Conservation (phyloP, 805 yeast species). For the Metschnikowia vanudenii region DNA sequence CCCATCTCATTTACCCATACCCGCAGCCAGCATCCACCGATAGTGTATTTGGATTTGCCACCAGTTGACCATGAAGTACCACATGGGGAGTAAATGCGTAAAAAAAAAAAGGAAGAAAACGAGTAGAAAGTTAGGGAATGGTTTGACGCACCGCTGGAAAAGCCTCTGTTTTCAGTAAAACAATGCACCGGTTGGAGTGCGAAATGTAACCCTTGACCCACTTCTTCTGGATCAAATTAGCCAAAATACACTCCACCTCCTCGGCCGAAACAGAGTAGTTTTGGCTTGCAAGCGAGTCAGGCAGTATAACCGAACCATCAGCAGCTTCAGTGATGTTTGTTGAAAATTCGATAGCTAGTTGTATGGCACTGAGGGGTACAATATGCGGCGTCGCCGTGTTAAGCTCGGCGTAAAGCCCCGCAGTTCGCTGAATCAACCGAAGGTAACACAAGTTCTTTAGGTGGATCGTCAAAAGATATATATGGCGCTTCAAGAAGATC, state of each 20-base stretch:
- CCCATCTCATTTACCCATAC: constrained; percentile 1
- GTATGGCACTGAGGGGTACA: constrained; percentile 42
- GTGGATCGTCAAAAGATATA: constrained; percentile 58
- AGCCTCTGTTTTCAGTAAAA: constrained; percentile 69
- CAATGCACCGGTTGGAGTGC: constrained; percentile 70
- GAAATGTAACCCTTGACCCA: constrained; percentile 78
- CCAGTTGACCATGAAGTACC: too few relatives aligned
- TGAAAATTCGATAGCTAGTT: constrained; percentile 39
- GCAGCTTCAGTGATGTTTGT: neutral
- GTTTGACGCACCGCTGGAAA: constrained; percentile 49
- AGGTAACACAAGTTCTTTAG: constrained; percentile 51
- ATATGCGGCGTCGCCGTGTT: constrained; percentile 32
- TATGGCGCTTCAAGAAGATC: constrained; percentile 53
- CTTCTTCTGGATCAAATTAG: constrained; percentile 60
- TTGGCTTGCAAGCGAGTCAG: constrained; percentile 1
- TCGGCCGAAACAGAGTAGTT: constrained; percentile 34
- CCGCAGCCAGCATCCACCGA: neutral
- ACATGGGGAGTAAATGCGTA: too few relatives aligned
- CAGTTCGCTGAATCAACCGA: constrained; percentile 47
- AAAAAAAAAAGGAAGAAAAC: too few relatives aligned
- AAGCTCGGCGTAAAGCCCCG: constrained; percentile 20
- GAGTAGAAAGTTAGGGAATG: too few relatives aligned
- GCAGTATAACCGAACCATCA: neutral
- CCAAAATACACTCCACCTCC: constrained; percentile 66
- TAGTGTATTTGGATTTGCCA: neutral